These are phyloP conservation scores for Metschnikowia amazonensis DNA, from an alignment of 805 yeast genomes.

Conservation along the genomic window DNA sequence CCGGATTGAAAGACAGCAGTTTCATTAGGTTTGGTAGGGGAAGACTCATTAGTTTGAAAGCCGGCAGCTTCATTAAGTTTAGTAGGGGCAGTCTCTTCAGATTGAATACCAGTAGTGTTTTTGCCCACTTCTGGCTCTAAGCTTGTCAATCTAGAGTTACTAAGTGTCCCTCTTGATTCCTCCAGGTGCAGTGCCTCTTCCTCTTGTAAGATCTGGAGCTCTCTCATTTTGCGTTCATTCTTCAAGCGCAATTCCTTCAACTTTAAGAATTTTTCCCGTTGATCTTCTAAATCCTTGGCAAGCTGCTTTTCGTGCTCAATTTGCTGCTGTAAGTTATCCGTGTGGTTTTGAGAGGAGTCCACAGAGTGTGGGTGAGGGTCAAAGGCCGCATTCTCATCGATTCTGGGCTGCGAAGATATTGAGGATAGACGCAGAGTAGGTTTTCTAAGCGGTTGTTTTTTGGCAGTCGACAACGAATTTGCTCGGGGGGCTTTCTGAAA, in stretches of 20 bases:
- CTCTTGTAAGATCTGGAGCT: slow-evolving; percentile 16
- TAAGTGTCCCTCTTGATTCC: neutral
- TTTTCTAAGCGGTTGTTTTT: slow-evolving; percentile 1
- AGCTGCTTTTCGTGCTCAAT: slow-evolving; percentile 37
- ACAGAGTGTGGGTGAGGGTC: slow-evolving; percentile 21
- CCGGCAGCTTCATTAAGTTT: too few relatives aligned
- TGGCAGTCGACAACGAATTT: slow-evolving; percentile 22
- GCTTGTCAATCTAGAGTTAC: neutral
- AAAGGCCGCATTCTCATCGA: slow-evolving; percentile 17
- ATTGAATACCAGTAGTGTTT: neutral
- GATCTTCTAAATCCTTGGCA: slow-evolving; percentile 36
- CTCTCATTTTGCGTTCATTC: slow-evolving; percentile 25
- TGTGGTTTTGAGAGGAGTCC: slow-evolving; percentile 12
- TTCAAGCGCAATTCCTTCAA: slow-evolving; percentile 27
- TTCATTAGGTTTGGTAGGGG: neutral
- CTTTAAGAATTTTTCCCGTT: slow-evolving; percentile 34
- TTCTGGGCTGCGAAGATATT: slow-evolving; percentile 13
- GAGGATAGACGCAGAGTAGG: slow-evolving; percentile 17
- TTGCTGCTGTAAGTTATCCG: slow-evolving; percentile 30
- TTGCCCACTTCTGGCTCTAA: neutral
- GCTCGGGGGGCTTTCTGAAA: slow-evolving; percentile 19
- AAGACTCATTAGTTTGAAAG: neutral
- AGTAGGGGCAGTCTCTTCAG: neutral
- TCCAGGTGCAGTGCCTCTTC: slow-evolving; percentile 9
- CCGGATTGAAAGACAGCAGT: neutral